Base-by-base conservation (phyloP, 108 stramenopile genomes). In the Cylindrotheca fusiformis region DNA sequence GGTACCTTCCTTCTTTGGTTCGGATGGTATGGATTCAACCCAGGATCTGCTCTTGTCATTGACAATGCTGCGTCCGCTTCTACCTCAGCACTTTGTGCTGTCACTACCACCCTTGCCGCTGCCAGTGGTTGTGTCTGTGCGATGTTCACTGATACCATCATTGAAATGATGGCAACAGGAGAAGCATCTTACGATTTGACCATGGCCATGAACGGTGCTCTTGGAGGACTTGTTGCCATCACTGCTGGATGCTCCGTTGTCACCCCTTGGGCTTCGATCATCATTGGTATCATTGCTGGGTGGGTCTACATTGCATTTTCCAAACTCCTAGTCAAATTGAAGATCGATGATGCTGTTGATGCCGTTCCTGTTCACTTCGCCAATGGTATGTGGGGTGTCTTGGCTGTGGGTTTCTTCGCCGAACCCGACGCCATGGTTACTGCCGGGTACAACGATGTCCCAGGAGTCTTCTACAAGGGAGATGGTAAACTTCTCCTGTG, bases 11-110 rank as follows among this genome's bases (percentile, higher is more conserved):
- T 96, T 62, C 76, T 96, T 5, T 94, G 93, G 93, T 84, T 93
- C 65, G 87, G 92, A 61, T 94, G 96, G 94, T 94, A 91, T 58
- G 94, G 93, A 51, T 97, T 97, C 86, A 94, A 94, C 82, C 75
- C 87, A 30, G 92, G 87, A 44, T 93, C 92, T 17, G 86, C 88
- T 32, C 67, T 88, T 45, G 69, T 57, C 64, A 92, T 94, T 64
- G 79, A 78, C 49, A 78, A 68, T 58, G 24, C 59, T 22, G 72
- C 48, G 33, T 74, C 81, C 65, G 76, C 76, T 28, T 71, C 66
- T 22, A 76, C 79, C 46, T 78, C 89, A 20, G 83, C 88, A 6
- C 76, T 85, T 22, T 78, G 72, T 48, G 91, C 91, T 22, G 95
- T 96, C 54, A 98, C 91, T 61, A 96, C 96, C 48, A 98, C 96